Percentiles rank a stretch among this genome's conserved stretches.
Conservation (phyloP, 106 monocot species). For the Gastrodia elata region DNA sequence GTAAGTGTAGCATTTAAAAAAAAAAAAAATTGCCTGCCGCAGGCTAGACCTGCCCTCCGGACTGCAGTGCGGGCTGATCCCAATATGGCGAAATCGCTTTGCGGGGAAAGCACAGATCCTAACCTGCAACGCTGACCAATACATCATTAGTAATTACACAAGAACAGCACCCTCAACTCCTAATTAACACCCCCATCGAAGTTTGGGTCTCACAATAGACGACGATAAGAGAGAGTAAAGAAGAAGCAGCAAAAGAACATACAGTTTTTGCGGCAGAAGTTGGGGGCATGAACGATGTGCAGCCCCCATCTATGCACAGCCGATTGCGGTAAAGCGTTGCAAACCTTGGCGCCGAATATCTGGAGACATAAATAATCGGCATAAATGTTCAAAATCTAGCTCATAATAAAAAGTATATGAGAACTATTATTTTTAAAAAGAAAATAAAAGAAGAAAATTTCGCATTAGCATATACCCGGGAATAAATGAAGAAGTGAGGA, state of each 20-base stretch:
- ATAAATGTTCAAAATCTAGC: background rate
- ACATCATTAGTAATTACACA: background rate
- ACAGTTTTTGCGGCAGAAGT: constrained; percentile 86
- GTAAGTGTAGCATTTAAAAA: too few relatives aligned
- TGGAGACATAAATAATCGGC: constrained; percentile 16
- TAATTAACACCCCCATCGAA: too few relatives aligned
- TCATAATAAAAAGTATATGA: background rate
- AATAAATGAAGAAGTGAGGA: constrained; percentile 95
- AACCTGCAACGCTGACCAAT: constrained; percentile 33
- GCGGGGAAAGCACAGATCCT: constrained; percentile 81
- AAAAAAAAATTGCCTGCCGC: constrained; percentile 45
- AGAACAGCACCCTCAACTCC: too few relatives aligned
- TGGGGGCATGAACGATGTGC: constrained; percentile 95
- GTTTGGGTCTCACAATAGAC: too few relatives aligned
- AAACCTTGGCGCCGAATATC: constrained; percentile 84
- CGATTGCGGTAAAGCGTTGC: constrained; percentile 71
- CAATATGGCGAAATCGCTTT: constrained; percentile 44
- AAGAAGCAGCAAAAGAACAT: background rate
- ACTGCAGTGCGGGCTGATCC: constrained; percentile 90
- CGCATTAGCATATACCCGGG: constrained; percentile 60
- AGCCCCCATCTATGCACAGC: constrained; percentile 85
- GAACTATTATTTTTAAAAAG: background rate
- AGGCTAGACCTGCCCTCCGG: constrained; percentile 66
- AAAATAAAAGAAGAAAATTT: constrained; percentile 3
- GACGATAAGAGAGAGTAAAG: too few relatives aligned